Evolutionary conservation across 805 yeast species (phyloP), one percentile per base, ranked within the genome.

Genomic region (Torulaspora indica): DNA sequence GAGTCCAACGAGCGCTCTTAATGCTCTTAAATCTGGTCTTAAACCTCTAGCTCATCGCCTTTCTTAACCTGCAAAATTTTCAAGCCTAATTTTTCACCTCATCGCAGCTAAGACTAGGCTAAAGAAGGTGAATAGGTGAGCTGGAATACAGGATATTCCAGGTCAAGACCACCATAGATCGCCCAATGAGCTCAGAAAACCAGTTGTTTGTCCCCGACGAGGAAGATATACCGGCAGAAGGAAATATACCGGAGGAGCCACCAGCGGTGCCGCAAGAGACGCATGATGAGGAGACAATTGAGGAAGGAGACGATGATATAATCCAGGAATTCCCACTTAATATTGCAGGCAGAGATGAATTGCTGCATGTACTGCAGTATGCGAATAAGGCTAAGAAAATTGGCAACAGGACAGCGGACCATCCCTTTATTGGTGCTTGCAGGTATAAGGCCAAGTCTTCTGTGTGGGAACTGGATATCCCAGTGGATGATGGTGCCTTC

Each of bases 401-500:
- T 22, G 66, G 57, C 8, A 49, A 51, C 14, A 56, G 59, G 29
- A 43, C 53, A 22, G 56, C 57, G 12, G 60, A 57, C 28, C 68
- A 68, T 46, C 69, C 72, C n/a, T 58, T 65, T 8, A 58, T 69
- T 27, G 60, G 73, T 47, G 65, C 66, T 13, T 70, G 81, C 0
- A 64, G 82, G 33, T 61, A 84, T 47, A 91, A 89, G 57, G 76
- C 76, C 1, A 68, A 73, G 22, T 72, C 87, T 1, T 76, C 79
- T 2, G 71, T 80, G 9, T 67, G 93, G 48, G 95, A 87, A 60
- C 74, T 90, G 29, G 86, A 83, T 48, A 69, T 85, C 5, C 95
- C 96, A 10, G 66, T 87, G 40, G 83, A 83, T 42, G 83, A 86
- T 0, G 56, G 69, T 5, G 74, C 73, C 35, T 88, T 84, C 55